These are phyloP conservation scores for Daldinia loculata DNA, from an alignment of 495 filamentous ascomycete genomes.

Conservation along the genomic window DNA sequence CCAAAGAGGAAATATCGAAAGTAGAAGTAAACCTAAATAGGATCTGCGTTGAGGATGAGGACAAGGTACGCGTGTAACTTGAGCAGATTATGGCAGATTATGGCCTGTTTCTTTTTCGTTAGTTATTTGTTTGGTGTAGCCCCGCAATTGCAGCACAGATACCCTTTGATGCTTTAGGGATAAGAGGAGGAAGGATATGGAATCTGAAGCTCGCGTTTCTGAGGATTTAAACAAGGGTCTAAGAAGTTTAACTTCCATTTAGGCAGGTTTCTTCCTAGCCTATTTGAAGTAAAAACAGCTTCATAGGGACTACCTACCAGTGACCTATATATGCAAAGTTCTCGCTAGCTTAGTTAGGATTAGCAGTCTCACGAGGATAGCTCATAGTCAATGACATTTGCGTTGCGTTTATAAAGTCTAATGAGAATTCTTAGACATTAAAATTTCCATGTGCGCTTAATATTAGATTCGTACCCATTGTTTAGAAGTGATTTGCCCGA, in stretches of 20 bases:
- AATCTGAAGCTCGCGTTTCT: background rate
- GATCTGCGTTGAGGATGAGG: background rate
- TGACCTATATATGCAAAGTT: background rate
- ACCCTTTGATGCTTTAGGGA: background rate
- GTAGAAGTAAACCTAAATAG: background rate
- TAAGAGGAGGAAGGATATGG: background rate
- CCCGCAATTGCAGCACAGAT: background rate
- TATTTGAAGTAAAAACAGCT: background rate
- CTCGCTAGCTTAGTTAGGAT: background rate
- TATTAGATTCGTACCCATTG: background rate
- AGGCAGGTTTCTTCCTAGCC: background rate
- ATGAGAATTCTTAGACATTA: background rate
- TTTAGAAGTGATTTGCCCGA: no score
- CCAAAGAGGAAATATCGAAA: background rate
- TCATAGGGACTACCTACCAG: background rate
- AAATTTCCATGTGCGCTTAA: background rate
- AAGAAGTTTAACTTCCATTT: background rate
- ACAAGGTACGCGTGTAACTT: background rate
- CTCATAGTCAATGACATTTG: background rate
- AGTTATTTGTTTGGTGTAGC: background rate
- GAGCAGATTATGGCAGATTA: no score
- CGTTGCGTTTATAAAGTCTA: background rate
- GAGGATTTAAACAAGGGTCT: background rate
- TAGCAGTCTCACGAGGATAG: background rate
- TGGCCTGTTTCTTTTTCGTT: background rate